phyloP scores from a whole-genome alignment of 768 basidiomycete species.

The Hemileccinum rubropunctum region DNA sequence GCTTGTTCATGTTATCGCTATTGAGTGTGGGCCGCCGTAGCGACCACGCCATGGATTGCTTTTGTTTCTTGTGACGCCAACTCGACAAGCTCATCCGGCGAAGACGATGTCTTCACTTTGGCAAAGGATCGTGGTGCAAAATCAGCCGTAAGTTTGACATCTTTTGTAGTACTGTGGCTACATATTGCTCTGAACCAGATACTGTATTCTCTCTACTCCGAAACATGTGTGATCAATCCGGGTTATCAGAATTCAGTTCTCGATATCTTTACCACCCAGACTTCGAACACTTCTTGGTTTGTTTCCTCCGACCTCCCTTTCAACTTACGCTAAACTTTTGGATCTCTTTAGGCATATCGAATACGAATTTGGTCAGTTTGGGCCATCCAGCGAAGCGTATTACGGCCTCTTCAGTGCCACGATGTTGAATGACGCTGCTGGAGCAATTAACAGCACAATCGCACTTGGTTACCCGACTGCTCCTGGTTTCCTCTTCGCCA shows the following conservation, averaged over 20 bases:
- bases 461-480: conserved; percentile 39
- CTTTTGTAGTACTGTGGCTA: background rate
- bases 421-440: conserved; percentile 53
- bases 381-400: conserved; percentile 47
- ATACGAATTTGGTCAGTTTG: conserved; percentile 60
- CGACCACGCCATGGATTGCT: conserved; percentile 88
- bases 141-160: conserved; percentile 58
- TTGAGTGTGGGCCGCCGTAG: conserved; percentile 33
- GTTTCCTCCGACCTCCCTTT: conserved; percentile 23
- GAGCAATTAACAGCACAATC: conserved; percentile 44
- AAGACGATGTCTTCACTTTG: conserved; percentile 78
- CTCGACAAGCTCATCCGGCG: conserved; percentile 57
- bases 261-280: conserved; percentile 75
- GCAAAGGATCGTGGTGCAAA: conserved; percentile 77
- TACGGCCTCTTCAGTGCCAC: conserved; percentile 59
- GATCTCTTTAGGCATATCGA: conserved; percentile 42
- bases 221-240: conserved; percentile 72
- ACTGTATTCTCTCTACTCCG: conserved; percentile 70
- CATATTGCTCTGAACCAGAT: conserved; percentile 43
- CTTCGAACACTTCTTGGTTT: conserved; percentile 53
- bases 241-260: conserved; percentile 68
- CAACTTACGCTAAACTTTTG: background rate
- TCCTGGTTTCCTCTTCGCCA: conserved; percentile 68
- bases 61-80: conserved; percentile 82
- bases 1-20: conserved; percentile 17